These are phyloP conservation scores for Lodderomyces oxycetoniae DNA, from an alignment of 1,139 yeast genomes.

Conservation along the genomic window DNA sequence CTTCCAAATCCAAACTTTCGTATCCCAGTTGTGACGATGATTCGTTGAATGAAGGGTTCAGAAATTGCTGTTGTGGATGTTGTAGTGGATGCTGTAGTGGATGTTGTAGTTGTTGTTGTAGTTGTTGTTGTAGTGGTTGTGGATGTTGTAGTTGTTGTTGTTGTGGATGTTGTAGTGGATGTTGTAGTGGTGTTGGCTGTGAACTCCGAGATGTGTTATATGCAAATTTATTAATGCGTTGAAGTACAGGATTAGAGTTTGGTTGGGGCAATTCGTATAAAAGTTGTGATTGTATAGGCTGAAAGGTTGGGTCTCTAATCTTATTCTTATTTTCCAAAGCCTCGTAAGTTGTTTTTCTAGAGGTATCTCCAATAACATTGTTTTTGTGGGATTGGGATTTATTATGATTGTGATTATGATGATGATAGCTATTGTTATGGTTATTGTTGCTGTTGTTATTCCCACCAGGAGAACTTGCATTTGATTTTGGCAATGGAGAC, in stretches of 20 bases:
- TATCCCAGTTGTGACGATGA: constrained; percentile 30
- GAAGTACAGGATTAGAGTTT: too few species aligned
- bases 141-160: constrained; percentile 7
- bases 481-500: constrained; percentile 20
- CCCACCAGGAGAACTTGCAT: constrained; percentile 11
- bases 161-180: background rate
- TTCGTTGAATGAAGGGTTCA: constrained; percentile 19
- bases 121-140: constrained; percentile 9
- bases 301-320: constrained; percentile 5
- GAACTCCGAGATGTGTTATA: too few species aligned
- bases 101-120: constrained; percentile 12
- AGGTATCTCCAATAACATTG: too few species aligned
- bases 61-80: constrained; percentile 13
- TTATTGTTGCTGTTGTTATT: constrained; percentile 1
- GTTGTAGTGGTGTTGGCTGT: too few species aligned
- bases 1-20: constrained; percentile 31
- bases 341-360: too few species aligned
- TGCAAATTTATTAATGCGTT: too few species aligned
- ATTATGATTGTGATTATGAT: constrained; percentile 4
- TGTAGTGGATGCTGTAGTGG: constrained; percentile 1
- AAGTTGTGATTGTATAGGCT: too few species aligned
- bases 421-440: constrained; percentile 5
- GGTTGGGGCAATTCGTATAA: too few species aligned
- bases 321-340: too few species aligned
- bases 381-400: constrained; percentile 14